Evolutionary conservation across 2,329 filamentous ascomycete species (phyloP).

Genomic region (Neopestalotiopsis sp.): DNA sequence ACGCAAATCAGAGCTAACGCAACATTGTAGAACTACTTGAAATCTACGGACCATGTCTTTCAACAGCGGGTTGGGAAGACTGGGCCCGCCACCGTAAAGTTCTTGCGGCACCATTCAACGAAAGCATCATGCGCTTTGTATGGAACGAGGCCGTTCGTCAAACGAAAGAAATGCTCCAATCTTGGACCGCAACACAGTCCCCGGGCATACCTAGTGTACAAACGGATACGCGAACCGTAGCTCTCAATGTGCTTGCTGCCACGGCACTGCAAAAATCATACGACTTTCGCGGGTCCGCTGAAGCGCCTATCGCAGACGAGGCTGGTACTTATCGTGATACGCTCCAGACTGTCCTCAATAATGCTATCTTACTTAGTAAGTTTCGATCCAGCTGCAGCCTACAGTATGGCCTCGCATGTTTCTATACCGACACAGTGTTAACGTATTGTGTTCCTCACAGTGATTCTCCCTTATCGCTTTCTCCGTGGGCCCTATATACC

Average conservation of each 20-base stretch:
- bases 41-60: conserved; percentile 34
- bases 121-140: conserved; percentile 32
- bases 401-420: too few species aligned
- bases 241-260: conserved; percentile 34
- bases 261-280: conserved; percentile 30
- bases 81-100: conserved; percentile 35
- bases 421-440: too few species aligned
- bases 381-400: not conserved
- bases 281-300: conserved; percentile 23
- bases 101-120: conserved; percentile 33
- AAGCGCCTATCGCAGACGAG: not conserved
- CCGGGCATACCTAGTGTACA: conserved; percentile 17
- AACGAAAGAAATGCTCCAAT: conserved; percentile 27
- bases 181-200: conserved; percentile 20
- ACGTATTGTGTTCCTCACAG: not conserved
- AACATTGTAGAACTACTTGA: conserved; percentile 22
- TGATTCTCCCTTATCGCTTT: not conserved
- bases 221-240: conserved; percentile 29
- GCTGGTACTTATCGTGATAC: conserved; percentile 28
- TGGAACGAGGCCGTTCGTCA: conserved; percentile 33
- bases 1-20: not conserved
- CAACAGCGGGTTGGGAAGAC: conserved; percentile 31
- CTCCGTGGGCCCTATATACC: conserved; percentile 25
- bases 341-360: conserved; percentile 31
- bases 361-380: conserved; percentile 24